Percentiles rank a stretch among this genome's conserved stretches.
Evolutionary conservation across 2,329 filamentous ascomycete species (phyloP).

Genomic region (Verticillium albo-atrum): DNA sequence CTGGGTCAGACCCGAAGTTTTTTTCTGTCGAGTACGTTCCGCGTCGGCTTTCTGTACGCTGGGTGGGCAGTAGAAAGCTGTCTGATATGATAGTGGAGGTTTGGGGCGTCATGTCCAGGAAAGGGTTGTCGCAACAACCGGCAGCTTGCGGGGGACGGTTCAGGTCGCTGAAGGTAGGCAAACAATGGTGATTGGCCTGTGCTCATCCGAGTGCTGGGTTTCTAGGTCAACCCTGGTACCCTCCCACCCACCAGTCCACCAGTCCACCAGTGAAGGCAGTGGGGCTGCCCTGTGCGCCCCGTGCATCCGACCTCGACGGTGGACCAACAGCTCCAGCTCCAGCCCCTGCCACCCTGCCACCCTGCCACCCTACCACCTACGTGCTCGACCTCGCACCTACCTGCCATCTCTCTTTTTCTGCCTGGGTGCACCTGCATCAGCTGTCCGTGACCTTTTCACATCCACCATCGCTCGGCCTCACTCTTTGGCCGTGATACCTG

Average conservation of each 20-base stretch:
- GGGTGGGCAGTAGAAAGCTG: no score
- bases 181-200: background rate
- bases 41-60: no score
- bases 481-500: background rate
- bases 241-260: no score
- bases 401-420: background rate
- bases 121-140: background rate
- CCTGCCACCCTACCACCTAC: background rate
- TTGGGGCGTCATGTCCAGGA: background rate
- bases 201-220: background rate
- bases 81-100: background rate
- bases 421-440: background rate
- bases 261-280: no score
- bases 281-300: background rate
- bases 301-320: background rate
- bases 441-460: background rate
- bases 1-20: background rate
- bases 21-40: background rate
- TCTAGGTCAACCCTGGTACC: background rate
- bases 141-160: background rate
- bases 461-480: background rate
- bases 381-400: background rate
- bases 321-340: background rate
- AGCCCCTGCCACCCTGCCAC: background rate
- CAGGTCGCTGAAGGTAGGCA: background rate